Evolutionary conservation across 768 basidiomycete species (phyloP).

Genomic region (Amanita fuliginea): DNA sequence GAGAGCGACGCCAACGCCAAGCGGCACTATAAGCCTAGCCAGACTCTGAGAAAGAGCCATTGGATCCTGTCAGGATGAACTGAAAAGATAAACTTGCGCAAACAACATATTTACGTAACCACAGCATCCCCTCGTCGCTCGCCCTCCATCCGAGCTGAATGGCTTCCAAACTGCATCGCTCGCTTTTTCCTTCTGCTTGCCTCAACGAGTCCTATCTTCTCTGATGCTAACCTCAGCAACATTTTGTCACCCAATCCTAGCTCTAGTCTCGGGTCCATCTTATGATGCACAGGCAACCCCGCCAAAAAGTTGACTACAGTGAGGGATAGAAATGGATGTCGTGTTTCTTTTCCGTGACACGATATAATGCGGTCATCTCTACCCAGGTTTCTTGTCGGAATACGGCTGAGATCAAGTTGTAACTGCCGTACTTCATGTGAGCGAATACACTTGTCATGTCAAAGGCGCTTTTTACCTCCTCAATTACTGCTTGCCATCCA

Average conservation of each 20-base stretch:
- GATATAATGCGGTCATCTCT: conserved; percentile 93
- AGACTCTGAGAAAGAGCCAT: conserved; percentile 40
- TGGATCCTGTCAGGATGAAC: conserved; percentile 7
- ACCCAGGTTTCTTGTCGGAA: conserved; percentile 84
- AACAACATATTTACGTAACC: conserved; percentile 1
- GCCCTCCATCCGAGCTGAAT: conserved; percentile 76
- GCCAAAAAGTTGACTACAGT: conserved; percentile 71
- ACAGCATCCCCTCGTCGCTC: conserved; percentile 41
- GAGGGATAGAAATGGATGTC: conserved; percentile 86
- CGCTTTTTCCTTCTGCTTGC: conserved; percentile 76
- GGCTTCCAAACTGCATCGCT: conserved; percentile 96
- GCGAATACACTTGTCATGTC: not conserved
- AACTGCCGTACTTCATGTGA: conserved; percentile 35
- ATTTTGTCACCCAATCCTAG: conserved; percentile 87
- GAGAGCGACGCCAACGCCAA: conserved; percentile 32
- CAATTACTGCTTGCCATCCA: conserved; percentile 69
- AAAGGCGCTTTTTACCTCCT: conserved; percentile 46
- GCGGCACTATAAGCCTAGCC: conserved; percentile 36
- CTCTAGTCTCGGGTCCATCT: conserved; percentile 66
- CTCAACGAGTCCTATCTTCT: conserved; percentile 61
- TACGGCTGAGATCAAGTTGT: conserved; percentile 79
- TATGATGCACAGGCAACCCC: conserved; percentile 66
- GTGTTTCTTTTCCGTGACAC: conserved; percentile 82
- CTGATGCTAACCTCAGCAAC: conserved; percentile 62
- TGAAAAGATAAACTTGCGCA: conserved; percentile 6